Percentiles rank a stretch among this genome's conserved stretches.
Evolutionary conservation across 23 red algal species (phyloP).

Genomic region (Pyropia haitanensis): DNA sequence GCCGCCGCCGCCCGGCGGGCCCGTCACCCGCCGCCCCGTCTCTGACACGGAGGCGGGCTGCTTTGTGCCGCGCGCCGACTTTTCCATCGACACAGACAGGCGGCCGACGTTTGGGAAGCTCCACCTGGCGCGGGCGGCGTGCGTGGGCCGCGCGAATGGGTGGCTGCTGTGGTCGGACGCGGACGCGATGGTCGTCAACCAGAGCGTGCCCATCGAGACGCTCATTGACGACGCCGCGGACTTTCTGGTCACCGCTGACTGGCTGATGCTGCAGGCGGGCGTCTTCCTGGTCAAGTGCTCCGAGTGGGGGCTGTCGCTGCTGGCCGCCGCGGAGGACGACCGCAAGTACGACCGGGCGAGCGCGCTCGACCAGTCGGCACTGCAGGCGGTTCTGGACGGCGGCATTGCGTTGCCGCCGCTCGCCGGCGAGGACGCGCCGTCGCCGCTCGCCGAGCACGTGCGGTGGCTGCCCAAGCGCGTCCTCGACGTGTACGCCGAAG

Average conservation of each 20-base stretch:
- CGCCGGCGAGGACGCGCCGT: conserved; percentile 5
- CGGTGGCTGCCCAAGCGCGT: conserved; percentile 62
- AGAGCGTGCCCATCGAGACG: conserved; percentile 48
- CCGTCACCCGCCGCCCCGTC: background rate
- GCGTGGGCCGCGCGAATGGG: conserved; percentile 38
- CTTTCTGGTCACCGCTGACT: conserved; percentile 70
- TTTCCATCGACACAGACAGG: conserved; percentile 52
- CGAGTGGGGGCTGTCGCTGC: conserved; percentile 31
- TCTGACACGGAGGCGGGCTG: conserved; percentile 18
- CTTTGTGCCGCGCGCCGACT: conserved; percentile 13
- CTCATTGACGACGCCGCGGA: conserved; percentile 74
- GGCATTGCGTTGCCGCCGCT: too few relatives aligned
- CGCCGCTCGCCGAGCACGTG: conserved; percentile 26
- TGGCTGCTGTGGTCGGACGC: conserved; percentile 88
- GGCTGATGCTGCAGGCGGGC: conserved; percentile 86
- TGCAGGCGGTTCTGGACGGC: conserved; percentile 50
- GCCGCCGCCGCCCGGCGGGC: background rate
- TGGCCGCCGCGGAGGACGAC: conserved; percentile 40
- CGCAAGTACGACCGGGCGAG: conserved; percentile 59
- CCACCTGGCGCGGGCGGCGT: conserved; percentile 52
- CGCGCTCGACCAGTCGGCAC: conserved; percentile 71
- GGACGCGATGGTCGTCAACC: conserved; percentile 80
- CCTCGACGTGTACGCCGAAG: conserved; percentile 79
- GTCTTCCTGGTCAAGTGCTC: conserved; percentile 72
- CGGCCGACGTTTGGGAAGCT: conserved; percentile 84